Percentiles rank a stretch among this genome's conserved stretches.
These are phyloP conservation scores for Dactylellina parvicollis DNA, from an alignment of 2,329 filamentous ascomycete genomes.

Conservation along the genomic window DNA sequence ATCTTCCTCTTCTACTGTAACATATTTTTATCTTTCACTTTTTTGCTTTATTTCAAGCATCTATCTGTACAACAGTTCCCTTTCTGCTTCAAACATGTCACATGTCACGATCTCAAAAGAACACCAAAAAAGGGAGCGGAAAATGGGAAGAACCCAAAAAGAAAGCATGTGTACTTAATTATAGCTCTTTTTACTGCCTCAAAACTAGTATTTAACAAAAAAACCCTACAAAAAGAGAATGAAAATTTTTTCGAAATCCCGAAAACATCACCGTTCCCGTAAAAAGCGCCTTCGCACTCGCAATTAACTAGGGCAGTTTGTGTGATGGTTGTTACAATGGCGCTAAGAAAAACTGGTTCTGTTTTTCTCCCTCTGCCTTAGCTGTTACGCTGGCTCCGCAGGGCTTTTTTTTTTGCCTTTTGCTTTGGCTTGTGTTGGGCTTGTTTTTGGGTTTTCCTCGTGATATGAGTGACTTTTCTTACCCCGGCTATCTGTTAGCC, in stretches of 20 bases:
- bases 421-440: constrained; percentile 24
- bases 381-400: neutral
- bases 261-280: constrained; percentile 48
- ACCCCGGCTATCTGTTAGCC: constrained; percentile 26
- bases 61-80: constrained; percentile 53
- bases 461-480: constrained; percentile 50
- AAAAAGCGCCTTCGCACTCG: constrained; percentile 25
- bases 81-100: constrained; percentile 26
- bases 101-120: constrained; percentile 51
- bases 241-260: constrained; percentile 48
- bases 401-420: constrained; percentile 3
- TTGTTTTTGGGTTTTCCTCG: constrained; percentile 24
- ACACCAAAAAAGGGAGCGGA: constrained; percentile 28
- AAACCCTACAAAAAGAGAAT: constrained; percentile 52
- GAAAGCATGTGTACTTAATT: constrained; percentile 52
- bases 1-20: constrained; percentile 39
- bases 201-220: constrained; percentile 47
- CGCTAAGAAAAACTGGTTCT: constrained; percentile 16
- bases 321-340: constrained; percentile 38
- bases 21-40: constrained; percentile 37
- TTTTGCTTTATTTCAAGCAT: neutral
- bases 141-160: constrained; percentile 30
- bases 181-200: constrained; percentile 49
- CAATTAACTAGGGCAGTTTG: constrained; percentile 35
- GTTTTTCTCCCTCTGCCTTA: constrained; percentile 1